A percentile compares a stretch with the other conserved stretches of the same genome.
Conservation (phyloP, 1,284 basidiomycete genomes). For the Jaminaea rosea region DNA sequence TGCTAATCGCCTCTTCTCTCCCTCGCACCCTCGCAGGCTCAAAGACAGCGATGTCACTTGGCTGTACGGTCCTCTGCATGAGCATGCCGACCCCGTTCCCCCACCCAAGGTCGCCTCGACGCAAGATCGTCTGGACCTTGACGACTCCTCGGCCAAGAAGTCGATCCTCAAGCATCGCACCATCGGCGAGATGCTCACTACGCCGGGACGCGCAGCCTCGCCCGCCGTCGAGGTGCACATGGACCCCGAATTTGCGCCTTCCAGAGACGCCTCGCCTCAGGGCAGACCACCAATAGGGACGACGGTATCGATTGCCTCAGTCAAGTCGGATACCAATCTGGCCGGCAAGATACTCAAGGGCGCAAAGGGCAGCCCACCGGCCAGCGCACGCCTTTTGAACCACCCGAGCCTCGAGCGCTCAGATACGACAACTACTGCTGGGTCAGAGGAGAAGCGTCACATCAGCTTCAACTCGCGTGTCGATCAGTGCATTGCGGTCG, state of each 20-base stretch:
- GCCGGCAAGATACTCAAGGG: conserved; percentile 14
- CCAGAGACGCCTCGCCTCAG: not conserved
- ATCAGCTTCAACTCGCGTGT: conserved; percentile 98
- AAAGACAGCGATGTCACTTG: conserved; percentile 99
- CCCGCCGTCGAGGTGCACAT: conserved; percentile 51
- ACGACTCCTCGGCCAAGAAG: conserved; percentile 52
- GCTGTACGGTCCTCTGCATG: conserved; percentile 91
- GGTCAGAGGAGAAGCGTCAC: conserved; percentile 56
- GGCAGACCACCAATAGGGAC: not conserved
- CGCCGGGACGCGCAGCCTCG: conserved; percentile 49
- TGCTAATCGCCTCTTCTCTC: not conserved
- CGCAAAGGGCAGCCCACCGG: conserved; percentile 14
- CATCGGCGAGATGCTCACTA: conserved; percentile 72
- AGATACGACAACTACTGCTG: not conserved
- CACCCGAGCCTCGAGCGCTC: conserved; percentile 4
- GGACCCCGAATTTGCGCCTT: conserved; percentile 13
- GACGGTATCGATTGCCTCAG: conserved; percentile 20
- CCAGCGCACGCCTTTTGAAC: conserved; percentile 6
- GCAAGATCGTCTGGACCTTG: conserved; percentile 54
- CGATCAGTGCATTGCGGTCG: conserved; percentile 91
- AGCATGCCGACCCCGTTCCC: conserved; percentile 55
- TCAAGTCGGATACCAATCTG: conserved; percentile 32
- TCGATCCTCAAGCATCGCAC: conserved; percentile 94
- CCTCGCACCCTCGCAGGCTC: conserved; percentile 58
- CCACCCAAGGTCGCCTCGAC: conserved; percentile 52